Base-by-base conservation (phyloP, 2,329 filamentous ascomycete species). In the Beauveria varroae region DNA sequence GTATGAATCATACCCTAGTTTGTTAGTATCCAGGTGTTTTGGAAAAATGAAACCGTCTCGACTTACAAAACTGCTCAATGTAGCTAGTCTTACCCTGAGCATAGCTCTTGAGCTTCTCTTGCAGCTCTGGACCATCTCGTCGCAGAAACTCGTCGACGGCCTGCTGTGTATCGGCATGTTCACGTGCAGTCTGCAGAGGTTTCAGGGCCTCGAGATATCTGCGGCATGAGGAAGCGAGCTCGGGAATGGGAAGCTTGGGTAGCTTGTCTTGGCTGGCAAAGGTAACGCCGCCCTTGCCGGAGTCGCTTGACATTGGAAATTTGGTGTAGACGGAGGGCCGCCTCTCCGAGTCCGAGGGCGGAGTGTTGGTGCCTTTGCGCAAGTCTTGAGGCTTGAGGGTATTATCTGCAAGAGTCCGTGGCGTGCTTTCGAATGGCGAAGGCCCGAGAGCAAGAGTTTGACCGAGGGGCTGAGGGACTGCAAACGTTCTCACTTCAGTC, bases 51-150 rank as follows among this genome's bases (percentile, higher is more conserved):
- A 47, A 14, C 26, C 4, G 8, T 1, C 20, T 20, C 6, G 20
- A 82, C 90, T 72, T 83, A 96, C 93, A 99, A 69, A 99, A 99
- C 70, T 99, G 95, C 72, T 98, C 95, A 68, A 99, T 98, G 72
- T 97, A 99, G 75, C 93, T 98, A 43, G 91, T 91, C 76, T 93
- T 93, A 50, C 89, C 91, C 54, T 86, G 86, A 9, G 95, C 93
- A 78, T 98, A 99, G 68, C 88, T 86, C 78, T 93, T 95, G 61
- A 98, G 76, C 73, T 89, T 93, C 64, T 95, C 91, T 71, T 99
- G 93, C 53, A 99, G 76, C 51, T 89, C 86, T 0, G 89, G 90
- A 0, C 95, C 95, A 65, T 97, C 93, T 0, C 81, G 78, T 67
- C 83, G 86, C 46, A 97, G 75, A 67, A 98, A 98, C 34, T 96